phyloP scores from a whole-genome alignment of 352 stramenopile species.

The Aphanomyces invadans region DNA sequence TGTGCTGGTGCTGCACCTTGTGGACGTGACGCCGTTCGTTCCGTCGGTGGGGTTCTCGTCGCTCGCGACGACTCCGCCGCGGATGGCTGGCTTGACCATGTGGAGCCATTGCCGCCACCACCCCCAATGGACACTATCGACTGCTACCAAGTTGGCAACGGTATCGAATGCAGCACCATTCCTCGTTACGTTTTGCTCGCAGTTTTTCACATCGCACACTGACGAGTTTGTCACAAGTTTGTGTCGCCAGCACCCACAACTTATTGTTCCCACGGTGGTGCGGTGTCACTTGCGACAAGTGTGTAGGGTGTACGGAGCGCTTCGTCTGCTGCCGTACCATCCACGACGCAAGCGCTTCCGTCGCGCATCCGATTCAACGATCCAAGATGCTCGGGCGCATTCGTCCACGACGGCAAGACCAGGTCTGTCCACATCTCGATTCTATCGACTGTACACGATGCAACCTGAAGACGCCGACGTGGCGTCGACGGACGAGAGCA shows the following conservation, averaged over 20 bases:
- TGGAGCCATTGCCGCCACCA: neutral
- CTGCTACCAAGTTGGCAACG: neutral
- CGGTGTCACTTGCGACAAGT: neutral
- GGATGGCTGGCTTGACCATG: neutral
- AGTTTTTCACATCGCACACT: neutral
- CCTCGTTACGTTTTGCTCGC: neutral
- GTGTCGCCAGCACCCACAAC: neutral
- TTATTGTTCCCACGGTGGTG: neutral
- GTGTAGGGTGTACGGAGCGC: neutral
- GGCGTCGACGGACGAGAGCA: neutral
- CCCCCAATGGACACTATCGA: constrained; percentile 2
- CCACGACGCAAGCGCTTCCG: neutral
- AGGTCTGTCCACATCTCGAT: neutral
- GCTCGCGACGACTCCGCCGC: neutral
- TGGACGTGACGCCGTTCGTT: neutral
- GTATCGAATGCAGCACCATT: neutral
- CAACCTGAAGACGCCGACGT: too few relatives aligned
- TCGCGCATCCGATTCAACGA: too few relatives aligned
- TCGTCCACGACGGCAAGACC: neutral
- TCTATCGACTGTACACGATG: neutral
- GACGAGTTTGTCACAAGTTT: constrained; percentile 4
- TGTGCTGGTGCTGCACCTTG: neutral
- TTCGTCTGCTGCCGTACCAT: neutral
- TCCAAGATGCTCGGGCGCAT: too few relatives aligned
- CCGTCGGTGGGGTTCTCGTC: neutral